Evolutionary conservation across 2,329 filamentous ascomycete genomes (phyloP).

Genomic region (Beauveria scarabaeidicola): DNA sequence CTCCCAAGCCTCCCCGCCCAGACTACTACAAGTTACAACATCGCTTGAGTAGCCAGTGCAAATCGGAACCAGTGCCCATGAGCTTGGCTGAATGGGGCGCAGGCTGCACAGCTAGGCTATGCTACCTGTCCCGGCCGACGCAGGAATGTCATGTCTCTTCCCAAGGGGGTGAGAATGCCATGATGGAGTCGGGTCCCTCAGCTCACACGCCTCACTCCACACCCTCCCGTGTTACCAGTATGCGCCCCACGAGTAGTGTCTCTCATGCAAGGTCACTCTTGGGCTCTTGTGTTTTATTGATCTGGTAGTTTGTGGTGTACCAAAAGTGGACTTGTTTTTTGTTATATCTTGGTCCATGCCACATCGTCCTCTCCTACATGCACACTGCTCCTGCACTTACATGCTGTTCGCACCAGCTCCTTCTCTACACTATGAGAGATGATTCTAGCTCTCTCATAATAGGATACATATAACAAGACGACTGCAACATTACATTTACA

Average conservation of each 20-base stretch:
- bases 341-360: slow-evolving; percentile 4
- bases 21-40: slow-evolving; percentile 1
- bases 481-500: background rate
- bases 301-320: background rate
- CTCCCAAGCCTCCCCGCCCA: background rate
- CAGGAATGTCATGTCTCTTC: slow-evolving; percentile 9
- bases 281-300: slow-evolving; percentile 1
- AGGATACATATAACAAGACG: background rate
- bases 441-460: background rate
- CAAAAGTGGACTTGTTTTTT: background rate
- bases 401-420: background rate
- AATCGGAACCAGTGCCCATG: background rate
- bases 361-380: background rate
- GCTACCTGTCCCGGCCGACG: background rate
- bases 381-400: background rate
- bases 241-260: slow-evolving; percentile 8
- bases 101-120: background rate
- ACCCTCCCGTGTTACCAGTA: background rate
- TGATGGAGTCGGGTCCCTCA: background rate
- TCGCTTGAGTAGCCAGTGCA: background rate
- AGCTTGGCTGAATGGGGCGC: background rate
- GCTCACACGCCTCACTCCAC: background rate
- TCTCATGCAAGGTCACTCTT: background rate
- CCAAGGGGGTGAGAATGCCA: slow-evolving; percentile 8
- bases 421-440: background rate